These are phyloP conservation scores for Annulohypoxylon moriforme DNA, from an alignment of 495 filamentous ascomycete genomes.

Conservation along the genomic window DNA sequence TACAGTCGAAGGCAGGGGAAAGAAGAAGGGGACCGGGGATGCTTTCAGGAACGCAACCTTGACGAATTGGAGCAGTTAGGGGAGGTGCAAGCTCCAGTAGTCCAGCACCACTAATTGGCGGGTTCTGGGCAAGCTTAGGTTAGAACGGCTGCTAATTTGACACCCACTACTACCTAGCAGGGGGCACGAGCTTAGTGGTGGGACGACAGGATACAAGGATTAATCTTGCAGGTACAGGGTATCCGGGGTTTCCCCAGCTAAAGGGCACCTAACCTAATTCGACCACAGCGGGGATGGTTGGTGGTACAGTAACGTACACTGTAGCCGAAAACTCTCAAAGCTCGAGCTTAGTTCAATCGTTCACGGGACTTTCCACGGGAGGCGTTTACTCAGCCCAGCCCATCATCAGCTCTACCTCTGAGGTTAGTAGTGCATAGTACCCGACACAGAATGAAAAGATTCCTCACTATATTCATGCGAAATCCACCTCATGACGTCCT, in stretches of 20 bases:
- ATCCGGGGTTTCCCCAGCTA: slow-evolving; percentile 36
- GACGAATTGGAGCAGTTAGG: slow-evolving; percentile 16
- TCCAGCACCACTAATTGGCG: slow-evolving; percentile 13
- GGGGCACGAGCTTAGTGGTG: slow-evolving; percentile 14
- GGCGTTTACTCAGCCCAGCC: slow-evolving; percentile 11
- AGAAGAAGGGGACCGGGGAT: slow-evolving; percentile 10
- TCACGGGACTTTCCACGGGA: slow-evolving; percentile 8
- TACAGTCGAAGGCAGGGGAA: neutral
- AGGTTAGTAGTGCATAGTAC: neutral
- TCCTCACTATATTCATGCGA: neutral
- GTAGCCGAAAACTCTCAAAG: slow-evolving; percentile 27
- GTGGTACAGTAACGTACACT: slow-evolving; percentile 26
- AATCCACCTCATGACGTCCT: neutral
- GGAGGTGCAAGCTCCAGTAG: slow-evolving; percentile 19
- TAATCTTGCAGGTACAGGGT: slow-evolving; percentile 30
- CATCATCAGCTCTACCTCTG: neutral
- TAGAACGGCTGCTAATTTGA: slow-evolving; percentile 38
- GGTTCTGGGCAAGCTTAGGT: slow-evolving; percentile 24
- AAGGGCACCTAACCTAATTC: neutral
- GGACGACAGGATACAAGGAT: slow-evolving; percentile 21
- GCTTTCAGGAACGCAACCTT: slow-evolving; percentile 37
- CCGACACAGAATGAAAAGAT: neutral
- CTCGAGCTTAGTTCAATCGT: neutral
- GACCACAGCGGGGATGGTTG: neutral
- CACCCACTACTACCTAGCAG: slow-evolving; percentile 15